Base-by-base conservation (phyloP, 2,329 filamentous ascomycete species). In the Plectosphaerella cucumerina region DNA sequence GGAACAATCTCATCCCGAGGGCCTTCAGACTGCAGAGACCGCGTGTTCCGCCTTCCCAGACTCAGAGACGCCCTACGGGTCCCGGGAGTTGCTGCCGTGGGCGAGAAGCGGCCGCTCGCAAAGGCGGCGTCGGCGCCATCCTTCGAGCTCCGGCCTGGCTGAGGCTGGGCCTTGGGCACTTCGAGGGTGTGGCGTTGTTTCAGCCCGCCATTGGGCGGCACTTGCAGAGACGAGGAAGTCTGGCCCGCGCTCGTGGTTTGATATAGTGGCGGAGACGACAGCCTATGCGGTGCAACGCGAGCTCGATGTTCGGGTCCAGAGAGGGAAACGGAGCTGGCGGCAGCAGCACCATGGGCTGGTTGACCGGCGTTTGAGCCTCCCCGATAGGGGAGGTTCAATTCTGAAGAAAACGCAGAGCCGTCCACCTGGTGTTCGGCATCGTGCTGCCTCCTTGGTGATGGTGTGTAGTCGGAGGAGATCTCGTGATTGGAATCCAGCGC, bases 111-210 rank as follows among this genome's bases (percentile, higher is more conserved):
- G 44, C 92, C 93, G 59, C 81, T 93, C 10, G 85, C 78, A 42
- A 84, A 83, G 14, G 82, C 78, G 2, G 69, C 78, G 59, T 92
- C 87, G 56, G 80, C 73, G 26, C 85, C 79, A 58, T 96, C 91
- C 58, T 82, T 84, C n/a, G 89, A 90, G 49, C 73, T 80, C 59
- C 89, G 81, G 33, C 80, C 73, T 2, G 26, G 26, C 5, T 8
- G 8, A n/a, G 84, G 77, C 18, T 78, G 72, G 15, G 77, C 68
- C 67, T 86, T 89, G 8, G 92, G 91, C 0, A 96, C 90, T 68
- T 96, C 90, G 22, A 97, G 77, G 0, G 90, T 96, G 70, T 96
- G 88, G 57, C 92, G 84, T 54, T 96, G 90, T 66, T 87, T 87
- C 46, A 93, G 72, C 50, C 81, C 79, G 18, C 80, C 72, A 14